Conservation (phyloP, 192 early-diverging fungal genomes). For the Backusella morwellensis region DNA sequence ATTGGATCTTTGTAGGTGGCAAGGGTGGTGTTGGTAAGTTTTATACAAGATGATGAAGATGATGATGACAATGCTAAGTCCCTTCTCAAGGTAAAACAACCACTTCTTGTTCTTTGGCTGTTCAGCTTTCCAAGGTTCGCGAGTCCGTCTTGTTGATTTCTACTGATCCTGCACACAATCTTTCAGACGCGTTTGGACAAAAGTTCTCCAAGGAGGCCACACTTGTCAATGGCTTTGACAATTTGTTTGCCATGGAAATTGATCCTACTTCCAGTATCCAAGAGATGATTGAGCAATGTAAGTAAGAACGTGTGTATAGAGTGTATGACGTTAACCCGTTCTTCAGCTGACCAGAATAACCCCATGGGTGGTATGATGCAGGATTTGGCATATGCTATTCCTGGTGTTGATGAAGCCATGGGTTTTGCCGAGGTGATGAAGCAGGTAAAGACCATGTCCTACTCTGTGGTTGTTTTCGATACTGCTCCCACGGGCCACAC, state of each 20-base stretch:
- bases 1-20: conserved; percentile 99
- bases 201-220: conserved; percentile 98
- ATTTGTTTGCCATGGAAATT: conserved; percentile 99
- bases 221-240: conserved; percentile 90
- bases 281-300: conserved; percentile 96
- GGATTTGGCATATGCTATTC: conserved; percentile 98
- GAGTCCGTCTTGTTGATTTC: conserved; percentile 96
- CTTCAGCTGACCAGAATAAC: conserved; percentile 60
- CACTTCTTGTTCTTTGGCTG: conserved; percentile 86
- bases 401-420: conserved; percentile 99
- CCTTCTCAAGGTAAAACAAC: conserved; percentile 59
- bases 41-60: background rate
- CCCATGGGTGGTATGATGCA: conserved; percentile 89
- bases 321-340: background rate
- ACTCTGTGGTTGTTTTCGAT: conserved; percentile 98
- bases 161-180: conserved; percentile 99
- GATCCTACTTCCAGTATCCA: conserved; percentile 97
- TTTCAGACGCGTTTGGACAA: conserved; percentile 99
- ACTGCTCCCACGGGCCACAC: conserved; percentile 99
- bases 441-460: conserved; percentile 99
- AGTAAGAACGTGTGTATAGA: background rate
- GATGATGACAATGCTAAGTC: background rate
- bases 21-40: conserved; percentile 97
- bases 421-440: conserved; percentile 99
- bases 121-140: conserved; percentile 86